Conservation (phyloP, 495 filamentous ascomycete genomes). For the Chaetomidium leptoderma region DNA sequence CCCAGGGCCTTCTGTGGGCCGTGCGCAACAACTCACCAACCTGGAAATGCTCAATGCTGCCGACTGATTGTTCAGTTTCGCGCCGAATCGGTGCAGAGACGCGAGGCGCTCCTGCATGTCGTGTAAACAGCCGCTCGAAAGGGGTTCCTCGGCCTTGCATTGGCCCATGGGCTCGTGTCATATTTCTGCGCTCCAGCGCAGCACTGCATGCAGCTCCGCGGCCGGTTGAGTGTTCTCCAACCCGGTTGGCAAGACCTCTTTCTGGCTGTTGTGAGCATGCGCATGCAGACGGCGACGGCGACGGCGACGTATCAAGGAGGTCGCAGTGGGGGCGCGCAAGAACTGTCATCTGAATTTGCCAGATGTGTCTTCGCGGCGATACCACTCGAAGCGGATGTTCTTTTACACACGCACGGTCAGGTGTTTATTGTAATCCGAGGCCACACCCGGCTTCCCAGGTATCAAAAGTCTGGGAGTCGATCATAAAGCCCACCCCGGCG, state of each 20-base stretch:
- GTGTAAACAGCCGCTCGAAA: slow-evolving; percentile 5
- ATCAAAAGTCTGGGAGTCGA: background rate
- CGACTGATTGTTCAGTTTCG: background rate
- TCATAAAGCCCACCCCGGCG: slow-evolving; percentile 4
- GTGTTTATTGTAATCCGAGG: background rate
- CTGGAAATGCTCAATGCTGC: background rate
- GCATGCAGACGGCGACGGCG: background rate
- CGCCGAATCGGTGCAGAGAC: slow-evolving; percentile 4
- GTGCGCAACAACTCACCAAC: background rate
- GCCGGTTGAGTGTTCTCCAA: background rate
- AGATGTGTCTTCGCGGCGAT: background rate
- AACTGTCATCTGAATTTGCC: background rate
- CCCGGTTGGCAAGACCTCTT: slow-evolving; percentile 10
- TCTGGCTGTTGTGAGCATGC: slow-evolving; percentile 9
- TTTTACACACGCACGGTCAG: background rate
- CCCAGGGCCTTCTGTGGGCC: background rate
- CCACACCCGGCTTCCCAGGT: slow-evolving; percentile 4
- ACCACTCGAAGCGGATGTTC: background rate
- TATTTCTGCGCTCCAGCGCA: slow-evolving; percentile 3
- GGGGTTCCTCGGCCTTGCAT: background rate
- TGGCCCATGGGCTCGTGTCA: slow-evolving; percentile 1
- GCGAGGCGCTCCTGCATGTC: background rate
- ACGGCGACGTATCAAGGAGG: background rate
- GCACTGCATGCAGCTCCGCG: slow-evolving; percentile 4
- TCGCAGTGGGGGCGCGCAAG: background rate